phyloP scores from a whole-genome alignment of 2,329 filamentous ascomycete species.

The Fusarium sarcochroum region DNA sequence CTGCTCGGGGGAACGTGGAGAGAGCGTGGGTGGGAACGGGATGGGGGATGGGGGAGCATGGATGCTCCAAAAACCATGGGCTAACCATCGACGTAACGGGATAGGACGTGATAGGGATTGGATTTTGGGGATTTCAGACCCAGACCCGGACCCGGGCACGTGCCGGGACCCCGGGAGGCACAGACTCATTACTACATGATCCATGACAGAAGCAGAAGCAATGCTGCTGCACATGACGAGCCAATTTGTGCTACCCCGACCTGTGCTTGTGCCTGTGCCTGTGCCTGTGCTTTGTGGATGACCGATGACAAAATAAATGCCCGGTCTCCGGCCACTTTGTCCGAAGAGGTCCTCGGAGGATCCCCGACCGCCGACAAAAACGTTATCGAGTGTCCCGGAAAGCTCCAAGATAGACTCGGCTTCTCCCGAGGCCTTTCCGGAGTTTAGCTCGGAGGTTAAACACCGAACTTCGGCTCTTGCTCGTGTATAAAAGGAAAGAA shows the following conservation, averaged over 20 bases:
- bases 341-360: slow-evolving; percentile 31
- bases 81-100: neutral
- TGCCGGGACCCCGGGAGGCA: slow-evolving; percentile 43
- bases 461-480: slow-evolving; percentile 28
- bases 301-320: neutral
- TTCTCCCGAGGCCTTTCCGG: slow-evolving; percentile 34
- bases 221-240: slow-evolving; percentile 16
- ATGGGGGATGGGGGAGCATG: slow-evolving; percentile 32
- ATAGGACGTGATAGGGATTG: slow-evolving; percentile 21
- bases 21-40: slow-evolving; percentile 29
- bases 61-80: slow-evolving; percentile 30
- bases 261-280: no score
- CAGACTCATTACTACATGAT: slow-evolving; percentile 1
- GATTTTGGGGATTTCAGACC: slow-evolving; percentile 28
- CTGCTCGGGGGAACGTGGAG: slow-evolving; percentile 31
- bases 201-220: neutral
- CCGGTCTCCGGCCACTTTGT: slow-evolving; percentile 26
- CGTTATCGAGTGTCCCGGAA: neutral
- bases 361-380: slow-evolving; percentile 9
- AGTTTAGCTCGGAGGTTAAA: slow-evolving; percentile 30
- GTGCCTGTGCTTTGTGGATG: no score
- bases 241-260: no score
- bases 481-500: slow-evolving; percentile 10
- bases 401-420: neutral
- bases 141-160: slow-evolving; percentile 25